phyloP scores from a whole-genome alignment of 2,329 filamentous ascomycete species.

The Cryphonectria radicalis region DNA sequence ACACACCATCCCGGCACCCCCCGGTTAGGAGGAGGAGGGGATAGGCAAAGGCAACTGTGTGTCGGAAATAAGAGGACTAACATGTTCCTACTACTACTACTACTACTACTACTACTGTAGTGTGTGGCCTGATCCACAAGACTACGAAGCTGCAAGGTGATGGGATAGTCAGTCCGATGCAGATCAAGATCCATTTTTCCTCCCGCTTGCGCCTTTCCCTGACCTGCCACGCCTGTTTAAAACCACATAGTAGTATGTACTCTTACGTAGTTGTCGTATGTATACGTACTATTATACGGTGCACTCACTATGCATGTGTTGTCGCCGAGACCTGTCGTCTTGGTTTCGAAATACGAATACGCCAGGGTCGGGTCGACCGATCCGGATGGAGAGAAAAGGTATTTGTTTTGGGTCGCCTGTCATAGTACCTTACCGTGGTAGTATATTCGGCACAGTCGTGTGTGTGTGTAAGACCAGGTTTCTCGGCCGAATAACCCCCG shows the following conservation, averaged over 20 bases:
- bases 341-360: constrained; percentile 9
- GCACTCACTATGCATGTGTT: neutral
- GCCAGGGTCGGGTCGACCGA: neutral
- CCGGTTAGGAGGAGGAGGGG: neutral
- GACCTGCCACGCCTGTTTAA: neutral
- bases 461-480: neutral
- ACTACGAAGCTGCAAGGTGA: neutral
- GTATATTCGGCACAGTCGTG: neutral
- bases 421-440: neutral
- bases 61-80: neutral
- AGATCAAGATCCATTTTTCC: neutral
- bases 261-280: too few relatives aligned
- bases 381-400: neutral
- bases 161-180: neutral
- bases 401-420: neutral
- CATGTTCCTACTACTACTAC: neutral
- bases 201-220: neutral
- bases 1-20: neutral
- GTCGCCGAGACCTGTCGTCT: neutral
- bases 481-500: constrained; percentile 2
- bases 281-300: neutral
- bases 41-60: neutral
- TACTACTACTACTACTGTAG: neutral
- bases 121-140: neutral
- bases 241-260: neutral